These are phyloP conservation scores for Leucogyrophana mollusca DNA, from an alignment of 768 basidiomycete species.

Conservation along the genomic window DNA sequence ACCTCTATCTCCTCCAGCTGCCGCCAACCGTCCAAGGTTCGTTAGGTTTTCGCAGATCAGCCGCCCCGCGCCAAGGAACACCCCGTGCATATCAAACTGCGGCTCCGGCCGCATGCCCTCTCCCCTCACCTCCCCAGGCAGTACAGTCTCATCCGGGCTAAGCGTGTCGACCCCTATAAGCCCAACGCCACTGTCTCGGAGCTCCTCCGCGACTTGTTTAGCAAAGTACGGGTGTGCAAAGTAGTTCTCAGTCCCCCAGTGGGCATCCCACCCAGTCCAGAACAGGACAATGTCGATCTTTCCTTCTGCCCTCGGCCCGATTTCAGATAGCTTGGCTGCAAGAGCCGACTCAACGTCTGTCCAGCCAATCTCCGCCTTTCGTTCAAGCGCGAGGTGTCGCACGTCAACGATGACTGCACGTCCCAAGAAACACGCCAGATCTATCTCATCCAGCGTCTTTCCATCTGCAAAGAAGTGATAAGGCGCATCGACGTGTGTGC, in stretches of 20 bases:
- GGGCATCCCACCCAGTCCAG: constrained; percentile 65
- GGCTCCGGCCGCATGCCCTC: too few species aligned
- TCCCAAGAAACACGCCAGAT: constrained; percentile 51
- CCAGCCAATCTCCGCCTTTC: constrained; percentile 56
- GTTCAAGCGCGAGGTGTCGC: constrained; percentile 37
- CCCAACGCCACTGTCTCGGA: constrained; percentile 51
- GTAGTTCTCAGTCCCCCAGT: constrained; percentile 52
- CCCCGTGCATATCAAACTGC: constrained; percentile 61
- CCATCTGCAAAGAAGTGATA: constrained; percentile 66
- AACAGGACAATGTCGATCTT: constrained; percentile 48
- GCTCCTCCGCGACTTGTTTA: constrained; percentile 46
- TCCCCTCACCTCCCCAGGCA: constrained; percentile 4
- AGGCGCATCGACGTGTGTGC: constrained; percentile 80
- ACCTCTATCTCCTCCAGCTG: constrained; percentile 11
- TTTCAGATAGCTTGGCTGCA: constrained; percentile 6
- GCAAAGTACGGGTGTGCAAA: constrained; percentile 65
- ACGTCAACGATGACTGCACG: constrained; percentile 59
- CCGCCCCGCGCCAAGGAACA: constrained; percentile 57
- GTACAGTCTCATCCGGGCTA: constrained; percentile 62
- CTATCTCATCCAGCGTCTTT: constrained; percentile 55
- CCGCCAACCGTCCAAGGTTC: constrained; percentile 45
- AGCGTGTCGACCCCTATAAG: constrained; percentile 64
- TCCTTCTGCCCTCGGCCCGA: constrained; percentile 23
- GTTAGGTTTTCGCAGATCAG: constrained; percentile 73
- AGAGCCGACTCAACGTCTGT: constrained; percentile 14